These are phyloP conservation scores for Microdochium nivale DNA, from an alignment of 2,329 filamentous ascomycete genomes.

Conservation along the genomic window DNA sequence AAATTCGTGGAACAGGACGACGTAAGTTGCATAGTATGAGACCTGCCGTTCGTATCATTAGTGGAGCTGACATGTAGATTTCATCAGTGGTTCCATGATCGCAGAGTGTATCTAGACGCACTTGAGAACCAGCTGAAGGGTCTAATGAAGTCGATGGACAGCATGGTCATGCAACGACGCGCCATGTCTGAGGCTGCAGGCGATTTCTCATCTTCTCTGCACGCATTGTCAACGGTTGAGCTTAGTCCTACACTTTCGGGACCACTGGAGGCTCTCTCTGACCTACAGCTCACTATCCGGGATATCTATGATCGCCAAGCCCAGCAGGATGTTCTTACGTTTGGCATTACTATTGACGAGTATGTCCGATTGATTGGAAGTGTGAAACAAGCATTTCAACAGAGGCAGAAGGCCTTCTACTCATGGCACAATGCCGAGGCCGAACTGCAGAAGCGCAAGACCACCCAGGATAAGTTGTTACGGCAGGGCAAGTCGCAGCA, in stretches of 20 bases:
- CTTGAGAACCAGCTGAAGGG: slow-evolving; percentile 86
- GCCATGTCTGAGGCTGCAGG: slow-evolving; percentile 86
- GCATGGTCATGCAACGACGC: slow-evolving; percentile 85
- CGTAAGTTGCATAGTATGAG: slow-evolving; percentile 43
- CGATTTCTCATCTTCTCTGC: slow-evolving; percentile 89
- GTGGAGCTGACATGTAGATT: background rate
- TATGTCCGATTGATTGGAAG: slow-evolving; percentile 94
- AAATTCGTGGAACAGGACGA: slow-evolving; percentile 99
- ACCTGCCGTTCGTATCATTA: background rate
- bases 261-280: slow-evolving; percentile 83
- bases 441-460: slow-evolving; percentile 82
- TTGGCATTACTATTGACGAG: slow-evolving; percentile 96
- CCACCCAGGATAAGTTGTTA: slow-evolving; percentile 87
- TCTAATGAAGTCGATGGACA: slow-evolving; percentile 87
- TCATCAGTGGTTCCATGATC: slow-evolving; percentile 88
- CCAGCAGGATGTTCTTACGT: slow-evolving; percentile 90
- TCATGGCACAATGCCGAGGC: slow-evolving; percentile 88
- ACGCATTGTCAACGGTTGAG: slow-evolving; percentile 86
- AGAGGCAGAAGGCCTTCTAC: slow-evolving; percentile 93
- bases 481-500: slow-evolving; percentile 93
- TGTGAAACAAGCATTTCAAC: slow-evolving; percentile 85
- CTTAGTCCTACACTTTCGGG: slow-evolving; percentile 81
- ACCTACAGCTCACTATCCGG: slow-evolving; percentile 85
- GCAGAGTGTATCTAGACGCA: slow-evolving; percentile 87
- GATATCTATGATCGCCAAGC: slow-evolving; percentile 96